Conservation (phyloP, 1,139 yeast species). For the Suhomyces chickasaworum region DNA sequence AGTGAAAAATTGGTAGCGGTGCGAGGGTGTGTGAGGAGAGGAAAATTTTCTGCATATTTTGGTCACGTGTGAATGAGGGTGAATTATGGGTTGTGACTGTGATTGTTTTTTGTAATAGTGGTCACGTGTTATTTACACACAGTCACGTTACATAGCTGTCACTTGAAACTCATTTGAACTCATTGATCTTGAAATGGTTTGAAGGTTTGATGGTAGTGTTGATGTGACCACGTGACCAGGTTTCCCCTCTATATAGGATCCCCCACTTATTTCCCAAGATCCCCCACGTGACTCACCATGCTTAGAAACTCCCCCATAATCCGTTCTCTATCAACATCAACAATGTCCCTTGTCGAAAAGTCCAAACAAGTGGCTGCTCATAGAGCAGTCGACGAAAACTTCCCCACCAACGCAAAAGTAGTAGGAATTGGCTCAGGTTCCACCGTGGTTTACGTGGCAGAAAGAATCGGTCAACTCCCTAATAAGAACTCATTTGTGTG, state of each 20-base stretch:
- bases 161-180: too few species aligned
- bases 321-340: conserved; percentile 2
- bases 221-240: not conserved
- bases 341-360: conserved; percentile 47
- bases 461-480: conserved; percentile 75
- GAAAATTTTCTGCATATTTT: conserved; percentile 13
- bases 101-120: too few species aligned
- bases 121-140: not conserved
- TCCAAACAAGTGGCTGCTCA: conserved; percentile 89
- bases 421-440: conserved; percentile 97
- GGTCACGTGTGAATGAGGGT: conserved; percentile 3
- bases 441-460: conserved; percentile 95
- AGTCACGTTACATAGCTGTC: too few species aligned
- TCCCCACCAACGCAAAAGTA: conserved; percentile 68
- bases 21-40: conserved; percentile 14
- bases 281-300: conserved; percentile 6
- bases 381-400: conserved; percentile 87
- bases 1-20: conserved; percentile 9
- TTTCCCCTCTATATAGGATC: too few species aligned
- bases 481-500: conserved; percentile 67
- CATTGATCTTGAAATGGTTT: too few species aligned
- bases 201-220: too few species aligned
- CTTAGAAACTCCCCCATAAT: not conserved
- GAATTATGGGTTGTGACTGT: not conserved
- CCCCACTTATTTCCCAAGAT: too few species aligned